Evolutionary conservation across 305 asterid species (phyloP).

Genomic region (Petunia hybrid): DNA sequence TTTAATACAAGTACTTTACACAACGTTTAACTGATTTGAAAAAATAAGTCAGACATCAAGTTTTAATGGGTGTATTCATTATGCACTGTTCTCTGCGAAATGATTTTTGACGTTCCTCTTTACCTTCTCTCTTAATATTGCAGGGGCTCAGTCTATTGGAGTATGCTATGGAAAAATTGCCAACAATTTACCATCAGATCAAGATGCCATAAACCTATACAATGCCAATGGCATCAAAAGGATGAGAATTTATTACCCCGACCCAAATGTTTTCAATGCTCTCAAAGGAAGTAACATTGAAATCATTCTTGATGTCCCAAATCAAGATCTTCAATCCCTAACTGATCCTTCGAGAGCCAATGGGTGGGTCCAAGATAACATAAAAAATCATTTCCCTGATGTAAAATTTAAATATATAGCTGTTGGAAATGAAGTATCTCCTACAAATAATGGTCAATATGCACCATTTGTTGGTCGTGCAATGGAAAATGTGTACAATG

Average conservation of each 20-base stretch:
- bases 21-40: no score
- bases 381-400: not conserved
- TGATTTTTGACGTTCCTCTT: not conserved
- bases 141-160: slow-evolving; percentile 30
- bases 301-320: slow-evolving; percentile 29
- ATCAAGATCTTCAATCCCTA: slow-evolving; percentile 19
- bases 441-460: not conserved
- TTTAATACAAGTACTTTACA: no score
- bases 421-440: slow-evolving; percentile 39
- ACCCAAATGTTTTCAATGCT: not conserved
- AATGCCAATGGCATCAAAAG: not conserved
- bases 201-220: slow-evolving; percentile 23
- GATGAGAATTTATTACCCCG: slow-evolving; percentile 1
- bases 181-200: slow-evolving; percentile 17
- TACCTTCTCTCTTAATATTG: not conserved
- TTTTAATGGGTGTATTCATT: not conserved
- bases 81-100: not conserved
- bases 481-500: slow-evolving; percentile 49
- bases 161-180: slow-evolving; percentile 27
- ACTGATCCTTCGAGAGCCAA: not conserved
- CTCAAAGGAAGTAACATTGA: slow-evolving; percentile 31
- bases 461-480: slow-evolving; percentile 41
- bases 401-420: slow-evolving; percentile 35
- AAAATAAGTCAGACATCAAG: no score
- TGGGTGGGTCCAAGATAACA: slow-evolving; percentile 31